A percentile compares a stretch with the other conserved stretches of the same genome.
These are phyloP conservation scores for Chlorella ohadii DNA, from an alignment of 139 green algal genomes.

Conservation along the genomic window DNA sequence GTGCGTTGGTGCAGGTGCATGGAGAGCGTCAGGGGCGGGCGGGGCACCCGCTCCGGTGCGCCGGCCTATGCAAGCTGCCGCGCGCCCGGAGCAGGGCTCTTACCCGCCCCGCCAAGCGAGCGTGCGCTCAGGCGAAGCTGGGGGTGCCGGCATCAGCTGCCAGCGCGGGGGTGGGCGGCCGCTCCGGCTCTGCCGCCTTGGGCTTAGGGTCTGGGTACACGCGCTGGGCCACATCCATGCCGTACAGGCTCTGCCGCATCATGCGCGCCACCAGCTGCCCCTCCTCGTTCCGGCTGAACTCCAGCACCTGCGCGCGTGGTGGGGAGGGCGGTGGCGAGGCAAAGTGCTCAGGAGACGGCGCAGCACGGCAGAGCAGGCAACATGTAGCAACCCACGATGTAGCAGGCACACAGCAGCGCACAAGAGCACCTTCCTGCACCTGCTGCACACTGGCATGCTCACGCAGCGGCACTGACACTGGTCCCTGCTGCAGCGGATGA, in stretches of 20 bases:
- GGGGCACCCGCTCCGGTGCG: too few relatives aligned
- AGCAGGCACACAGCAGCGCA: neutral
- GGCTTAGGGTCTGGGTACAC: neutral
- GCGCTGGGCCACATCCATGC: slow-evolving; percentile 8
- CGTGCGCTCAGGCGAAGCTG: slow-evolving; percentile 17
- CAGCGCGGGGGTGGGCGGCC: slow-evolving; percentile 2
- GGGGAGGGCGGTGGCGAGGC: neutral
- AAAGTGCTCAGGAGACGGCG: too few relatives aligned
- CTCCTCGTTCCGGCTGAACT: slow-evolving; percentile 42
- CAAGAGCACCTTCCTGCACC: neutral
- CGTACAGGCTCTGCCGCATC: slow-evolving; percentile 24
- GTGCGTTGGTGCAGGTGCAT: too few relatives aligned
- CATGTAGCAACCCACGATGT: too few relatives aligned
- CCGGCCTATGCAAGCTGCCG: too few relatives aligned
- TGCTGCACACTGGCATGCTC: neutral
- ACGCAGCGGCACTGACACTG: neutral
- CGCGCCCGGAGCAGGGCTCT: too few relatives aligned
- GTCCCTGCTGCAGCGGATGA: too few relatives aligned
- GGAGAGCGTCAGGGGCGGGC: too few relatives aligned
- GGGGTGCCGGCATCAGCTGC: slow-evolving; percentile 6
- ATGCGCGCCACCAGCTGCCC: slow-evolving; percentile 31
- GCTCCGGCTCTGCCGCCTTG: neutral
- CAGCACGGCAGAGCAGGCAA: too few relatives aligned
- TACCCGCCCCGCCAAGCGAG: too few relatives aligned
- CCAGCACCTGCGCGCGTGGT: slow-evolving; percentile 32